Percentiles rank a stretch among this genome's conserved stretches.
Conservation (phyloP, 1,139 yeast species). For the Candida buenavistaensis region DNA sequence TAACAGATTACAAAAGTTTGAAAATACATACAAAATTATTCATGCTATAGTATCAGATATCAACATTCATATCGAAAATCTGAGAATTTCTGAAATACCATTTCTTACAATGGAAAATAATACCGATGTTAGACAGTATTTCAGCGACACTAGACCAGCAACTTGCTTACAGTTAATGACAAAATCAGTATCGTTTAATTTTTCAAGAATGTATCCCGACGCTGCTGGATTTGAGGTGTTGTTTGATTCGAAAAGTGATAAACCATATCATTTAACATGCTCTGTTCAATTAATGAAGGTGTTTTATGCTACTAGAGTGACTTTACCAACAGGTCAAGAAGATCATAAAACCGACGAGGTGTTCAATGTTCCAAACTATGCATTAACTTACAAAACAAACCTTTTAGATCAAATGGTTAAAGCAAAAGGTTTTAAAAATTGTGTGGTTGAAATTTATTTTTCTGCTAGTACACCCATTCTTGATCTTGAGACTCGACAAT, state of each 20-base stretch:
- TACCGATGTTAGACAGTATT: constrained; percentile 28
- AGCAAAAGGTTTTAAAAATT: constrained; percentile 37
- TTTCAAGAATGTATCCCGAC: constrained; percentile 29
- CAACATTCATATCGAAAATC: constrained; percentile 34
- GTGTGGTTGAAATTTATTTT: constrained; percentile 39
- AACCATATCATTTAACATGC: constrained; percentile 51
- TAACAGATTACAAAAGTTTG: constrained; percentile 10
- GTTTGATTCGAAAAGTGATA: constrained; percentile 48
- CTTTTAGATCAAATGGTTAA: constrained; percentile 37
- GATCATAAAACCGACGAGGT: constrained; percentile 36
- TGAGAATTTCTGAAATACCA: constrained; percentile 34
- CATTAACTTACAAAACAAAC: constrained; percentile 57
- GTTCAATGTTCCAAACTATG: constrained; percentile 52
- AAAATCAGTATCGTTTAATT: constrained; percentile 34
- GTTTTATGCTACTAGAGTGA: constrained; percentile 23
- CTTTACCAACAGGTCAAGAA: constrained; percentile 13
- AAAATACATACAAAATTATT: constrained; percentile 11
- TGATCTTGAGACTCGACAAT: constrained; percentile 49
- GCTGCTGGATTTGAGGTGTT: constrained; percentile 63
- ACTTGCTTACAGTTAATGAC: constrained; percentile 29
- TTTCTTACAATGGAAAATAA: constrained; percentile 30
- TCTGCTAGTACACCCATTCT: constrained; percentile 50
- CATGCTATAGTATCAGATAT: constrained; percentile 17
- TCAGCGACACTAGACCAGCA: constrained; percentile 22
- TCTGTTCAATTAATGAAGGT: constrained; percentile 45